Conservation (phyloP, 331 rosid genomes). For the Quercus phellos region DNA sequence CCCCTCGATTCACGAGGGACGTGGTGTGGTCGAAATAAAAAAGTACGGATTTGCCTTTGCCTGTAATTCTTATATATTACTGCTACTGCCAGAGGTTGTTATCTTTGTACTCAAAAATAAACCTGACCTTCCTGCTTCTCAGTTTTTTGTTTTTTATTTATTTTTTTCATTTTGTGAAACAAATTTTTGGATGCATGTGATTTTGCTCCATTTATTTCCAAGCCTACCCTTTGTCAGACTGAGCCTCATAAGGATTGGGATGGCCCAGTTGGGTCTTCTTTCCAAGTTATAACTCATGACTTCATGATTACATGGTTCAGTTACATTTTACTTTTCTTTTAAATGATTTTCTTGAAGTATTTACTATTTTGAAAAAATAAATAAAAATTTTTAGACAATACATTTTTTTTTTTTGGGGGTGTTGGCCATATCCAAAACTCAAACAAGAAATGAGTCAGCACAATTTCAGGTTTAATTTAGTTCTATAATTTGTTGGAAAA, state of each 20-base stretch:
- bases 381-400: no score
- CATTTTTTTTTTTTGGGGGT: no score
- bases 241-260: neutral
- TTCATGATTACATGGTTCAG: slow-evolving; percentile 2
- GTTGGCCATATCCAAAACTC: no score
- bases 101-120: slow-evolving; percentile 69
- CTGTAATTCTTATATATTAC: slow-evolving; percentile 41
- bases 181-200: slow-evolving; percentile 37
- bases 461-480: no score
- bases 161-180: neutral
- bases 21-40: slow-evolving; percentile 12
- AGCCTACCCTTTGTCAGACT: slow-evolving; percentile 18
- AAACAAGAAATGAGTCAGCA: no score
- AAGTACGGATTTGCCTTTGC: slow-evolving; percentile 45
- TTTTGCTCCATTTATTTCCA: slow-evolving; percentile 14
- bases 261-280: slow-evolving; percentile 9
- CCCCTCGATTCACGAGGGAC: slow-evolving; percentile 67
- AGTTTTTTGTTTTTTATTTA: neutral
- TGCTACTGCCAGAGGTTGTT: slow-evolving; percentile 80
- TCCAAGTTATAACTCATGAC: neutral
- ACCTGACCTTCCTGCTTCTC: slow-evolving; percentile 27
- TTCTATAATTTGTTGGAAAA: no score
- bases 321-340: neutral
- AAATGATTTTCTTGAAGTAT: neutral
- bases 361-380: neutral